A percentile compares a stretch with the other conserved stretches of the same genome.
phyloP scores from a whole-genome alignment of 305 asterid species.

The Coffea humblotiana region DNA sequence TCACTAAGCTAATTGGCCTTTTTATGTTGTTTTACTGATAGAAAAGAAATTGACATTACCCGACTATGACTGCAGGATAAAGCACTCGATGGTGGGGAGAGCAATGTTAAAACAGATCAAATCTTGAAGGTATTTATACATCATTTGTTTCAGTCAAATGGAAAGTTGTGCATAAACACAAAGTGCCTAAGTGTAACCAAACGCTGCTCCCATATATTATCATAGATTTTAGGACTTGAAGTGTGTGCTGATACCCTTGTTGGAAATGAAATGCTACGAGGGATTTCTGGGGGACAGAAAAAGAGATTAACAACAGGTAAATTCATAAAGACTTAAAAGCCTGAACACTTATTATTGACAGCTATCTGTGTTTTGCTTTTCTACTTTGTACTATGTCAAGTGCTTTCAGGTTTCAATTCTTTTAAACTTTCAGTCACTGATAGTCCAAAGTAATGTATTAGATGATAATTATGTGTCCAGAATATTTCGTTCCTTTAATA shows the following conservation, averaged over 20 bases:
- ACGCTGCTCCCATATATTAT: too few species aligned
- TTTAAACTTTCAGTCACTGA: too few species aligned
- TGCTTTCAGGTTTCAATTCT: too few species aligned
- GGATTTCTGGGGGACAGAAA: slow-evolving; percentile 70
- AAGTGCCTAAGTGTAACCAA: too few species aligned
- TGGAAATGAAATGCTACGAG: slow-evolving; percentile 54
- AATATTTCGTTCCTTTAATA: too few species aligned
- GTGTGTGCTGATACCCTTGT: slow-evolving; percentile 59
- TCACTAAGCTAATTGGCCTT: background rate
- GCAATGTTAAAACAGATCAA: slow-evolving; percentile 51
- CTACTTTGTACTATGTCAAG: too few species aligned
- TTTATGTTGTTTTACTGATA: background rate
- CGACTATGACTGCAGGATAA: slow-evolving; percentile 36
- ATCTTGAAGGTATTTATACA: slow-evolving; percentile 44
- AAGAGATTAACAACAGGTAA: slow-evolving; percentile 68
- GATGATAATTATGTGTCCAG: too few species aligned
- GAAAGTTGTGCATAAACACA: too few species aligned
- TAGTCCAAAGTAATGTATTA: too few species aligned
- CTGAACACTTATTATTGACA: background rate
- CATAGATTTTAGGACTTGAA: slow-evolving; percentile 64
- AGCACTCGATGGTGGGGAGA: slow-evolving; percentile 45
- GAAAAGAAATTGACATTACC: background rate
- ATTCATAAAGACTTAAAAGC: background rate
- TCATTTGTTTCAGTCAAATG: slow-evolving; percentile 48
- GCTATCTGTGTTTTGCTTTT: too few species aligned